phyloP scores from a whole-genome alignment of 257 asterid genomes.

The Linaria vulgaris region DNA sequence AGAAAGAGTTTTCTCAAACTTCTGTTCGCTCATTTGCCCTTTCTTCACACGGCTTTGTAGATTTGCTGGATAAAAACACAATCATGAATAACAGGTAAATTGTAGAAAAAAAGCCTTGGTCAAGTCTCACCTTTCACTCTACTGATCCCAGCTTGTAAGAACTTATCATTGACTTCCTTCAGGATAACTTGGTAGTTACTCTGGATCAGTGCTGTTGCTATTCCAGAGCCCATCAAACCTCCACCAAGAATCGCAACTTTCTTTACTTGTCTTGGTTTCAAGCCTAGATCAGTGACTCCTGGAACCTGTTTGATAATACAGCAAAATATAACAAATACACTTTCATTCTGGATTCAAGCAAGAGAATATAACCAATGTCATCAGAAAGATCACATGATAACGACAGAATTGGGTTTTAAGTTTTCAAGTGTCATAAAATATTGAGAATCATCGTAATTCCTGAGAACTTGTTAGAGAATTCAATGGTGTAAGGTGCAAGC shows the following conservation, averaged over 20 bases:
- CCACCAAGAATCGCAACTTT: slow-evolving; percentile 95
- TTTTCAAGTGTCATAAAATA: no score
- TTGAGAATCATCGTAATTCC: no score
- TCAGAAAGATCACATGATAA: no score
- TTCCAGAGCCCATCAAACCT: slow-evolving; percentile 98
- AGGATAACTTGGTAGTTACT: slow-evolving; percentile 68
- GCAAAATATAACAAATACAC: not conserved
- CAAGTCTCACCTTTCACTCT: slow-evolving; percentile 71
- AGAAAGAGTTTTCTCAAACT: slow-evolving; percentile 66
- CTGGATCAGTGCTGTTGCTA: slow-evolving; percentile 83
- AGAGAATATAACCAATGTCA: no score
- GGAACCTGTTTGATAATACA: slow-evolving; percentile 86
- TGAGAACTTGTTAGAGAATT: no score
- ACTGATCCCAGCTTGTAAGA: slow-evolving; percentile 76
- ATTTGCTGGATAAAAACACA: slow-evolving; percentile 55
- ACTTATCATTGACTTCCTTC: slow-evolving; percentile 86
- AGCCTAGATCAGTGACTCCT: slow-evolving; percentile 76
- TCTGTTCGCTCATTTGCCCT: slow-evolving; percentile 78
- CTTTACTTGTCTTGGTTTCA: slow-evolving; percentile 71
- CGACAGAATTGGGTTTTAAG: no score
- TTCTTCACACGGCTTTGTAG: slow-evolving; percentile 77
- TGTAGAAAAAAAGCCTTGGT: slow-evolving; percentile 12
- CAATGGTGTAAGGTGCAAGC: no score
- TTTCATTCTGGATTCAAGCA: no score
- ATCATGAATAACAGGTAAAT: not conserved